phyloP scores from a whole-genome alignment of 1,284 basidiomycete species.

The Wallemia mellicola region DNA sequence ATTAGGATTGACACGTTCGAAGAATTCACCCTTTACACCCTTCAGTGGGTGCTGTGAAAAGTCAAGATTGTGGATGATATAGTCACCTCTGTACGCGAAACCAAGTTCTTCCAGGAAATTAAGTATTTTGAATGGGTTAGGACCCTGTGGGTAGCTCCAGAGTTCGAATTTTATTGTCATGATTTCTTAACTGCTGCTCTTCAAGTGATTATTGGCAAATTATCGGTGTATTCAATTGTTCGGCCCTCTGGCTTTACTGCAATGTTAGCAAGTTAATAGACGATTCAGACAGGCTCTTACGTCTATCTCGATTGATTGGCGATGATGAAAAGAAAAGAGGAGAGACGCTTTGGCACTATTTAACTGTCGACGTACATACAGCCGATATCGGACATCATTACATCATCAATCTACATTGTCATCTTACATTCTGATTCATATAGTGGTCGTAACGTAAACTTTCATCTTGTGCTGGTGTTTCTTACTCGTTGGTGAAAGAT shows the following conservation, averaged over 20 bases:
- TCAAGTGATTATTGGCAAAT: background rate
- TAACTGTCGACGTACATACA: too few relatives aligned
- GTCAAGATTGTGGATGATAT: background rate
- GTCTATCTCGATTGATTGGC: too few relatives aligned
- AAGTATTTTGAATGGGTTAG: background rate
- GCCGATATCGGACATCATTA: too few relatives aligned
- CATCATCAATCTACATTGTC: background rate
- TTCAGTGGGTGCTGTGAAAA: background rate
- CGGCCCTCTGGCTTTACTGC: too few relatives aligned
- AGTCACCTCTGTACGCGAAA: background rate
- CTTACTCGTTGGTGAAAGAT: slow-evolving; percentile 30
- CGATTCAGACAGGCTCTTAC: too few relatives aligned
- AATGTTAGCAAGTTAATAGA: too few relatives aligned
- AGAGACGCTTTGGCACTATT: too few relatives aligned
- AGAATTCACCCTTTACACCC: background rate
- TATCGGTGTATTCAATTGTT: too few relatives aligned
- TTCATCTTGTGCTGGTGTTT: too few relatives aligned
- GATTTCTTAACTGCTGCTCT: background rate
- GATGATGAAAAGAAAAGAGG: too few relatives aligned
- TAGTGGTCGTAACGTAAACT: too few relatives aligned
- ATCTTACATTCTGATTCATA: background rate
- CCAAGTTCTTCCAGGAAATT: background rate
- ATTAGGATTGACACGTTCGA: background rate
- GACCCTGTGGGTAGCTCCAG: background rate
- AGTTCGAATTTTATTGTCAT: background rate